phyloP scores from a whole-genome alignment of 192 early-diverging fungal species.

The Paraglomus brasilianum region DNA sequence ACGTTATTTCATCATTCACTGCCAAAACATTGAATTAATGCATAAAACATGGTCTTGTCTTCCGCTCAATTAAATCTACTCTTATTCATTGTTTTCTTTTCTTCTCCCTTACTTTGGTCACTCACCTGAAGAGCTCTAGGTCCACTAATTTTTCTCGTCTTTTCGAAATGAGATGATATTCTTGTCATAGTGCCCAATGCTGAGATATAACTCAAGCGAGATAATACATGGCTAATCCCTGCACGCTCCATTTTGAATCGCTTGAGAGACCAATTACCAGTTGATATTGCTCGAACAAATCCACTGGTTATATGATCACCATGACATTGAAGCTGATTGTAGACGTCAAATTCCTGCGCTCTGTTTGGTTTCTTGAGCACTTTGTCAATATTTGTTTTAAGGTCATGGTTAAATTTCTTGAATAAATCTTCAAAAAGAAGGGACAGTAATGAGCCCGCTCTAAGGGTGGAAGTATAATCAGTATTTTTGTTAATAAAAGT shows the following conservation, averaged over 20 bases:
- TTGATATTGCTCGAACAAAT: conserved; percentile 89
- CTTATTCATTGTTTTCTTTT: too few species aligned
- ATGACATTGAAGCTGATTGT: conserved; percentile 68
- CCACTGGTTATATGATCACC: conserved; percentile 88
- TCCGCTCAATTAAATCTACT: too few species aligned
- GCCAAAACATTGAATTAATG: too few species aligned
- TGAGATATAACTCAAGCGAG: conserved; percentile 88
- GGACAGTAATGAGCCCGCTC: conserved; percentile 89
- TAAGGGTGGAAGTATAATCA: conserved; percentile 32
- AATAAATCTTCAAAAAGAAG: conserved; percentile 98
- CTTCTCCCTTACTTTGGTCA: neutral
- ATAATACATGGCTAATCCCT: conserved; percentile 95
- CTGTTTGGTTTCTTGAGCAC: conserved; percentile 86
- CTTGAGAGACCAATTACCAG: conserved; percentile 98
- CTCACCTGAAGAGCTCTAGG: conserved; percentile 86
- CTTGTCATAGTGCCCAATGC: conserved; percentile 98
- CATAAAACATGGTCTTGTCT: too few species aligned
- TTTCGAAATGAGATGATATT: conserved; percentile 96
- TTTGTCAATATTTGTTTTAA: conserved; percentile 91
- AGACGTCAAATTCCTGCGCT: conserved; percentile 85
- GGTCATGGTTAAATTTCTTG: conserved; percentile 83
- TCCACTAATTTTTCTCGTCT: conserved; percentile 95
- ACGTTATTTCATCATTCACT: neutral
- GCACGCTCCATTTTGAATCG: conserved; percentile 99
- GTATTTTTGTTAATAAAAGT: neutral